Percentiles rank a stretch among this genome's conserved stretches.
phyloP scores from a whole-genome alignment of 1,284 basidiomycete genomes.

The Boletus hoseneyae region DNA sequence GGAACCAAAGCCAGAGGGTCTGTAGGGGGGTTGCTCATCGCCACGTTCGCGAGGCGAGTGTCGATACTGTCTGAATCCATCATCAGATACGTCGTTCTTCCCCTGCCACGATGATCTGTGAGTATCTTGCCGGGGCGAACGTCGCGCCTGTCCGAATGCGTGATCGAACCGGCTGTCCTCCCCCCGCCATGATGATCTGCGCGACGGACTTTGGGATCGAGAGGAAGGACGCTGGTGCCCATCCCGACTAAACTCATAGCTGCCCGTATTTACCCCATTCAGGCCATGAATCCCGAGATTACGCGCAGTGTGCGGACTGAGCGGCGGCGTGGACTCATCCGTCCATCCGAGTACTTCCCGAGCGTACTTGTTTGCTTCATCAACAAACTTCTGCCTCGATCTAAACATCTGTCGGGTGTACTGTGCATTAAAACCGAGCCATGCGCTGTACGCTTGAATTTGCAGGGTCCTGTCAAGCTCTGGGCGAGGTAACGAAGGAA shows the following conservation, averaged over 20 bases:
- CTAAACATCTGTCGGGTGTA: constrained; percentile 40
- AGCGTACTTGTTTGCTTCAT: constrained; percentile 44
- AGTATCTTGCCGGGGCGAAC: constrained; percentile 5
- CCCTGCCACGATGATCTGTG: constrained; percentile 3
- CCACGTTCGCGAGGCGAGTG: constrained; percentile 3
- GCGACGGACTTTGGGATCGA: constrained; percentile 3
- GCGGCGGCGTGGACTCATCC: constrained; percentile 37
- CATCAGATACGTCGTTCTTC: neutral
- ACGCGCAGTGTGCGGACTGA: constrained; percentile 52
- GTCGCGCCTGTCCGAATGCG: constrained; percentile 4
- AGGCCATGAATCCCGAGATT: constrained; percentile 61
- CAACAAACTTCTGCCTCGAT: constrained; percentile 43
- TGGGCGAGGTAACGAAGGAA: constrained; percentile 24
- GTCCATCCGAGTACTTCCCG: constrained; percentile 41
- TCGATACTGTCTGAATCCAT: neutral
- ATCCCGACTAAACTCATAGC: constrained; percentile 2
- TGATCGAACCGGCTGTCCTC: constrained; percentile 1
- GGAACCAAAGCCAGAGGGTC: constrained; percentile 10
- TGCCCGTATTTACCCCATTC: constrained; percentile 37
- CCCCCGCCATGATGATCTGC: constrained; percentile 12
- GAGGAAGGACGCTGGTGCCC: constrained; percentile 10
- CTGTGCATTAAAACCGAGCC: constrained; percentile 60
- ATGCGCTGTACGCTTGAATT: constrained; percentile 51
- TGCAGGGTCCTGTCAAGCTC: constrained; percentile 40
- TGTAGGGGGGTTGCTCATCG: constrained; percentile 4